Base-by-base conservation (phyloP, 1,139 yeast species). In the Pichia sp. region DNA sequence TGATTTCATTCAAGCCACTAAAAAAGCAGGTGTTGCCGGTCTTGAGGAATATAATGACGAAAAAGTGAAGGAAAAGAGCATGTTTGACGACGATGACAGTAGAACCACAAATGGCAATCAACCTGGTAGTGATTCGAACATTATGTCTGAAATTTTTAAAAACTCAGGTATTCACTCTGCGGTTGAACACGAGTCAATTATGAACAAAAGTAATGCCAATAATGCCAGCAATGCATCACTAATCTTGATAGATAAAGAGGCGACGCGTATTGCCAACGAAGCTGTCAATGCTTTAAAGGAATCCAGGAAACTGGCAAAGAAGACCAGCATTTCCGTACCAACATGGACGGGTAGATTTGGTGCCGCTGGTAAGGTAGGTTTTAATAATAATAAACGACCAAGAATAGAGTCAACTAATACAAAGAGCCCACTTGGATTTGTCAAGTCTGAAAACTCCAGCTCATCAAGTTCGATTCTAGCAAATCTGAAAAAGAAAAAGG, bases 261-360 rank as follows among this genome's bases (percentile, higher is more conserved):
- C 97, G 0, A 67, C 73, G 27, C 68, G 79, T 47, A 74, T 86
- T 28, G 97, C 97, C 0, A 71, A 71, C 36, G 80, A 79, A 33
- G 97, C 97, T 0, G 80, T 90, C 0, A 72, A 72, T 27, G 88
- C 90, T 0, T 65, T 92, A 48, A 71, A 79, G 47, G 74, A 75
- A 48, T 86, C 96, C 0, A 66, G 95, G 42, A 74, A 68, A 46
- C 66, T 69, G 31, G 77, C 95, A 0, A 71, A 86, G 44, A 73
- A 71, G 49, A 78, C 79, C 28, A 76, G 75, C 33, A 70, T 88
- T 31, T 95, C 95, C 4, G 81, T 85, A 0, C 97, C 97, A 0
- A 92, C 98, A 0, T 92, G 97, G 95, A 92, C 98, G 0, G 98
- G 98, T 0, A 77, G 77, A 54, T 87, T 83, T 67, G 98, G 98